Evolutionary conservation across 1,139 yeast species (phyloP).

Genomic region (Geotrichum macrosporum): DNA sequence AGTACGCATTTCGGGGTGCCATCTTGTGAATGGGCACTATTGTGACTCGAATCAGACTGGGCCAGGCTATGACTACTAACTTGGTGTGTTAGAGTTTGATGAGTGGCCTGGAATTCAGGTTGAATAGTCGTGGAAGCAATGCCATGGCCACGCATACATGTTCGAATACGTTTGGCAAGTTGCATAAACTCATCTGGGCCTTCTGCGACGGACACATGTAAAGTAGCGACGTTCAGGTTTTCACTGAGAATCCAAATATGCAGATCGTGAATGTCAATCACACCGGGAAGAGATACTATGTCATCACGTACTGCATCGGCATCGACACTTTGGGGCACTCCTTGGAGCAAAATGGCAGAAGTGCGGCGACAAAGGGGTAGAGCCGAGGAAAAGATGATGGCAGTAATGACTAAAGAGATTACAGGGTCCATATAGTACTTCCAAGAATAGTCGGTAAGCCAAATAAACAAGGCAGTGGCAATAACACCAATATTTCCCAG

Average conservation of each 20-base stretch:
- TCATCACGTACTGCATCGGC: slow-evolving; percentile 70
- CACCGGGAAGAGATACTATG: slow-evolving; percentile 62
- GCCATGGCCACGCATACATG: slow-evolving; percentile 75
- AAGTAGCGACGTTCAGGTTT: slow-evolving; percentile 77
- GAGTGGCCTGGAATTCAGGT: slow-evolving; percentile 57
- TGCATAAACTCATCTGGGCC: slow-evolving; percentile 61
- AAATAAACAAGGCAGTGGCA: slow-evolving; percentile 78
- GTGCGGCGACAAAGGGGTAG: slow-evolving; percentile 84
- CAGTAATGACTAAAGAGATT: slow-evolving; percentile 78
- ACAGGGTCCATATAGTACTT: slow-evolving; percentile 80
- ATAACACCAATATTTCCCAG: slow-evolving; percentile 94
- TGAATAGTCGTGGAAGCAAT: slow-evolving; percentile 94
- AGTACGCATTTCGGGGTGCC: slow-evolving; percentile 19
- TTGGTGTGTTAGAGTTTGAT: background rate
- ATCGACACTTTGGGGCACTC: slow-evolving; percentile 78
- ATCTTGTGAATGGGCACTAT: slow-evolving; percentile 11
- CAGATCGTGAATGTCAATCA: slow-evolving; percentile 84
- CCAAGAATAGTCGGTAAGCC: slow-evolving; percentile 92
- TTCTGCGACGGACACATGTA: slow-evolving; percentile 72
- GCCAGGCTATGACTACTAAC: background rate
- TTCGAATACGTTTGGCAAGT: slow-evolving; percentile 74
- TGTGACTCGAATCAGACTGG: background rate
- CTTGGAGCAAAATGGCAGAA: slow-evolving; percentile 83
- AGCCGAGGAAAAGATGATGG: slow-evolving; percentile 85
- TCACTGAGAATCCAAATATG: slow-evolving; percentile 97